Percentiles rank a stretch among this genome's conserved stretches.
These are phyloP conservation scores for Wallacemonas sp. DNA, from an alignment of 208 protist species.

Conservation along the genomic window DNA sequence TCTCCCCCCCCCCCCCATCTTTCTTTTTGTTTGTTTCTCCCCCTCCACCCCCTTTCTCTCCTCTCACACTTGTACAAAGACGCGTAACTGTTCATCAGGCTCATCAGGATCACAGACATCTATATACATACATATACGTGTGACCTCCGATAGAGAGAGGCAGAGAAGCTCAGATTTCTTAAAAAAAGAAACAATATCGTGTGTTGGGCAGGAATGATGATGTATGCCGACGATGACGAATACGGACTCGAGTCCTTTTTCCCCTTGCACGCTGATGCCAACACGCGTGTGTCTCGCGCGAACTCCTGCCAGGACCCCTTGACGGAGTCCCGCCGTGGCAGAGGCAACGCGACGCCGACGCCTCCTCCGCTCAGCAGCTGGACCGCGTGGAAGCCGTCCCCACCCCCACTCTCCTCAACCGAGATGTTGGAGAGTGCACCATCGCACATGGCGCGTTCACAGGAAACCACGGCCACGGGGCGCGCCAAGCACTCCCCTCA, in stretches of 20 bases:
- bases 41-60: no score
- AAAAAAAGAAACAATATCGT: neutral
- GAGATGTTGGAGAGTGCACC: neutral
- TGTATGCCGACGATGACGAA: constrained; percentile 12
- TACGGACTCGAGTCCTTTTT: constrained; percentile 6
- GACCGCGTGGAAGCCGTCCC: neutral
- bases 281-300: neutral
- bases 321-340: neutral
- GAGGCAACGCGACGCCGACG: neutral
- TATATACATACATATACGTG: no score
- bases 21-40: constrained; percentile 5
- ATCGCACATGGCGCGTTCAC: no score
- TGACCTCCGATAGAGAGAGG: no score
- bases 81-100: no score
- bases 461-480: neutral
- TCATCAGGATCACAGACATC: no score
- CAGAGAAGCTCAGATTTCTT: no score
- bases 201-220: neutral
- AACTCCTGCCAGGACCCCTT: neutral
- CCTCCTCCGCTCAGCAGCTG: neutral
- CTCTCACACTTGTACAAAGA: no score
- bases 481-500: neutral
- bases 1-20: no score
- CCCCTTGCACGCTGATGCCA: neutral
- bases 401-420: neutral